Evolutionary conservation across 2,329 filamentous ascomycete genomes (phyloP), one percentile per base, ranked within the genome.

Genomic region (Plectosphaerella cucumerina): DNA sequence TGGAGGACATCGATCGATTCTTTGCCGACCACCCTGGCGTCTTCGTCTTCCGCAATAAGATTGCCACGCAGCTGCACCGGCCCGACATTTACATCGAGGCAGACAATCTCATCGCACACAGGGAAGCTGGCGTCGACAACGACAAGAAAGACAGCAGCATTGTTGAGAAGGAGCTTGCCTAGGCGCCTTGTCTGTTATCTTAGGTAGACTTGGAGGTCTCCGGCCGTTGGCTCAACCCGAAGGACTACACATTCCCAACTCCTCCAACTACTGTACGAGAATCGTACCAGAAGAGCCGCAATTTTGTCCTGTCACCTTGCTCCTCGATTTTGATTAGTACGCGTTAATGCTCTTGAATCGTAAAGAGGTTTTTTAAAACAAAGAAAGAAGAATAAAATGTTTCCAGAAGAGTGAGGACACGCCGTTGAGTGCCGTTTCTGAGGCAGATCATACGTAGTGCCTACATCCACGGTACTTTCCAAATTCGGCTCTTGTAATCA

Each of bases 1-100:
- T 62, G 43, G 60, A 60, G 50, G 60, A 62, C 51, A 26, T 55
- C 17, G 53, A 55, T 15, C 53, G 58, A 37, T 63, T 59, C 57
- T 64, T 62, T 55, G 52, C 50, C 10, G 58, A 62, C 37, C 60
- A 63, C 53, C 31, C 31, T 34, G 31, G 31, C 31, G 31, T 34
- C 31, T 34, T 34, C 31, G 31, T 34, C 31, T 34, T 34, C 31
- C 31, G 31, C 31, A 34, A 34, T 14, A 34, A 34, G 31, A 34
- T 34, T 34, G 31, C 31, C 31, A 34, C 31, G 31, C 31, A 34
- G 31, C 31, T 34, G 31, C 31, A 34, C 31, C 31, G 31, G 31
- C 31, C 31, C 8, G 31, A 34, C 31, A 14, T 14, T 34, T 34
- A 34, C 31, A 34, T 34, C 14, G 31, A 34, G 31, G 31, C 31